Conservation (phyloP, 768 basidiomycete species). For the Auriscalpium vulgare region DNA sequence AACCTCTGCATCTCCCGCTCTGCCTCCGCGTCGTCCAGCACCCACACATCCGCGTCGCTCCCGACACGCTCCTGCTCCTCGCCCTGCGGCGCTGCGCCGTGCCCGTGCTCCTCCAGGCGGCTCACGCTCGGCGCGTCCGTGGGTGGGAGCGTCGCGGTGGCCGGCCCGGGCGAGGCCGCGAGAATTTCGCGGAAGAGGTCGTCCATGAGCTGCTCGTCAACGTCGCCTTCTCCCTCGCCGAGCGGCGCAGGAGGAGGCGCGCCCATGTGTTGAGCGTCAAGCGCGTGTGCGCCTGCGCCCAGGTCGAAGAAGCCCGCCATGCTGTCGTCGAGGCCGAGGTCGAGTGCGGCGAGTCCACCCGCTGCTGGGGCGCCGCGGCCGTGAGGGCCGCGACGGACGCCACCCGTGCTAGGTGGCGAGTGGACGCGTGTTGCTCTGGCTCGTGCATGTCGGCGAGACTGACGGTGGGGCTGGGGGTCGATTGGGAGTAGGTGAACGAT, state of each 20-base stretch:
- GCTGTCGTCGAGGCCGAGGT: slow-evolving; percentile 24
- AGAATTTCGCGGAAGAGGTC: slow-evolving; percentile 64
- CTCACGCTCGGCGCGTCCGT: slow-evolving; percentile 17
- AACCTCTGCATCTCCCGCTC: slow-evolving; percentile 58
- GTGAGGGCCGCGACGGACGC: slow-evolving; percentile 59
- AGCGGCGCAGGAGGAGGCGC: slow-evolving; percentile 16
- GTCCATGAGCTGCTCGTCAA: slow-evolving; percentile 61
- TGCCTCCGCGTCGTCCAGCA: slow-evolving; percentile 13
- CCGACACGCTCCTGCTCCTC: slow-evolving; percentile 14
- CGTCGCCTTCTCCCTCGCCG: slow-evolving; percentile 9
- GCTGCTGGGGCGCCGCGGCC: slow-evolving; percentile 82
- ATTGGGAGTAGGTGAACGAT: slow-evolving; percentile 19
- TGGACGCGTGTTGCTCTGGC: slow-evolving; percentile 46
- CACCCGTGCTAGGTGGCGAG: slow-evolving; percentile 99
- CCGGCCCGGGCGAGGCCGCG: slow-evolving; percentile 35
- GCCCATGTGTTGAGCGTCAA: slow-evolving; percentile 9
- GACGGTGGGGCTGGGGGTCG: slow-evolving; percentile 22
- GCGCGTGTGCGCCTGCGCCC: slow-evolving; percentile 9
- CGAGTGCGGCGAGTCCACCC: slow-evolving; percentile 56
- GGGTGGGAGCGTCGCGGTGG: slow-evolving; percentile 27
- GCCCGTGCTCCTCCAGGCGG: slow-evolving; percentile 17
- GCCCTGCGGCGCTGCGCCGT: slow-evolving; percentile 17
- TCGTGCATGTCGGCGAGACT: background rate
- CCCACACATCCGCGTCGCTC: slow-evolving; percentile 12
- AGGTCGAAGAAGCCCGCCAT: slow-evolving; percentile 3